Evolutionary conservation across 495 filamentous ascomycete genomes (phyloP), one percentile per base, ranked within the genome.

Genomic region (Haplographium delicatum): DNA sequence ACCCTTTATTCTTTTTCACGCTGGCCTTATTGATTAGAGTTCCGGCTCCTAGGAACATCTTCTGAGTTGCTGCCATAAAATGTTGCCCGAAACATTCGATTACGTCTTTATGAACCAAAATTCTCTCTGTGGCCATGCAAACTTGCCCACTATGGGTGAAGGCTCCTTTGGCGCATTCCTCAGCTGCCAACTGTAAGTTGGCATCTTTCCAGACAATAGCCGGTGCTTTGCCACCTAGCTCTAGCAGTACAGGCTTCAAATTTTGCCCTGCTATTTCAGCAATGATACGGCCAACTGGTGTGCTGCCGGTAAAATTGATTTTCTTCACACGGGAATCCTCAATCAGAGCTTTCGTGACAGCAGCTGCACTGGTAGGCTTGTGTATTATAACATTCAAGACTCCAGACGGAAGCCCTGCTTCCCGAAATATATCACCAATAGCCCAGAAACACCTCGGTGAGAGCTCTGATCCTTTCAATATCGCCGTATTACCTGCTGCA

Each of bases 71-170:
- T 2, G 62, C 60, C 44, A 79, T 73, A 8, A 91, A 65, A 56
- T 80, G 75, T 44, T 72, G 62, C 31, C 77, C 73, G 64, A 95
- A 96, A 31, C 74, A 60, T 13, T 74, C 74, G 30, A 76, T 77
- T 47, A 95, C 66, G 13, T 74, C 70, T 27, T 78, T 77, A 13
- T 51, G 64, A 91, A 94, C 85, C 15, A 96, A 66, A 61, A 96
- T 86, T 23, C 84, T 80, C 69, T 96, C 90, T 0, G 89, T 94
- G 1, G 83, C 79, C 90, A 96, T 91, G 72, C 90, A 96, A 46
- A 93, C 79, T 72, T 96, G 90, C 1, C 90, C 90, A 24, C 30
- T 64, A 58, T 76, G 70, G 31, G 78, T 48, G 62, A 81, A 78
- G 3, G 76, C 68, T 2, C 79, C 79, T 8, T 68, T 38, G 0